Percentiles rank a stretch among this genome's conserved stretches.
Evolutionary conservation across 1,139 yeast species (phyloP).

Genomic region (Lodderomyces jiufengensis): DNA sequence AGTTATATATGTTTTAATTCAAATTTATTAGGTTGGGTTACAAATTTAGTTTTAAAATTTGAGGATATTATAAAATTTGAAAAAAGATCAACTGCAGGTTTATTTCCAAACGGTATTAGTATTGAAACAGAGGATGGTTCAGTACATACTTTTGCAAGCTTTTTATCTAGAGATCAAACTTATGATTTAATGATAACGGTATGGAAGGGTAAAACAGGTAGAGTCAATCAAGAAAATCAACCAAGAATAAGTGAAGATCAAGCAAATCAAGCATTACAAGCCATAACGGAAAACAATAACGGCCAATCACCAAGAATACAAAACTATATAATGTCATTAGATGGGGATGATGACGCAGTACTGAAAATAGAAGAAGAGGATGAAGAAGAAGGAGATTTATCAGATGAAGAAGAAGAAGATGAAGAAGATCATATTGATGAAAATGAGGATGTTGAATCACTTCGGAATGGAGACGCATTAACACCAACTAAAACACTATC

Average conservation of each 20-base stretch:
- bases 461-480: constrained; percentile 1
- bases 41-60: constrained; percentile 69
- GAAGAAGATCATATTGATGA: constrained; percentile 12
- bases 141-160: constrained; percentile 75
- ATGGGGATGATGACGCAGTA: constrained; percentile 21
- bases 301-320: constrained; percentile 17
- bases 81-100: constrained; percentile 78
- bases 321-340: constrained; percentile 34
- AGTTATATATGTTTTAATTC: constrained; percentile 83
- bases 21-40: constrained; percentile 91
- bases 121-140: constrained; percentile 66
- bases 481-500: constrained; percentile 1
- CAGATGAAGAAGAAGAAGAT: constrained; percentile 9
- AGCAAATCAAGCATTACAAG: constrained; percentile 1
- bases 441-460: constrained; percentile 12
- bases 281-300: constrained; percentile 3
- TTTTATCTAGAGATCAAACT: constrained; percentile 77
- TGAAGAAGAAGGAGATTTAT: constrained; percentile 12
- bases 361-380: constrained; percentile 9
- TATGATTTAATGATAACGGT: constrained; percentile 62
- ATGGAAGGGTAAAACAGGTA: constrained; percentile 43
- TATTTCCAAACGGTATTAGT: constrained; percentile 86
- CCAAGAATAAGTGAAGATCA: constrained; percentile 9
- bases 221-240: constrained; percentile 13
- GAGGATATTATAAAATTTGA: constrained; percentile 72